phyloP scores from a whole-genome alignment of 148 eudicot species.

The Vaccinium darrowii region DNA sequence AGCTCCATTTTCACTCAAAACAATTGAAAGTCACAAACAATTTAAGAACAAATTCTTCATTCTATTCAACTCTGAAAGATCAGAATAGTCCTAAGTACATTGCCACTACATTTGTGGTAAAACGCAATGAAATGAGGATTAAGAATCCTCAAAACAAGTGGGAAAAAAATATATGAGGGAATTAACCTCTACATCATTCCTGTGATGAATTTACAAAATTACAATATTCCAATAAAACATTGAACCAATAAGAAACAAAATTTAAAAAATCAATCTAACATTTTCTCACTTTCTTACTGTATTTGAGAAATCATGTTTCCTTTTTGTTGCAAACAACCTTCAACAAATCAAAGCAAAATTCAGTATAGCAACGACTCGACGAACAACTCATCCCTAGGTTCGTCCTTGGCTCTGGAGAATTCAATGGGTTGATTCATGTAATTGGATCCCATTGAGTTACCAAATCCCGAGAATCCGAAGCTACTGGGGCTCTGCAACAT shows the following conservation, averaged over 20 bases:
- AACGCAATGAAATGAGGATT: background rate
- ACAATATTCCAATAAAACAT: background rate
- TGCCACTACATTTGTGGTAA: background rate
- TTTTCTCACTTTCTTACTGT: background rate
- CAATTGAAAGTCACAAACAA: background rate
- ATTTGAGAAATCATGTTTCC: background rate
- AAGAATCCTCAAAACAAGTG: background rate
- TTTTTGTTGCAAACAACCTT: background rate
- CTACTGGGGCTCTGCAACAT: slow-evolving; percentile 53
- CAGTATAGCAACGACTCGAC: slow-evolving; percentile 37
- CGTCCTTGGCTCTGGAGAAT: slow-evolving; percentile 52
- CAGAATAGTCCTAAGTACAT: background rate
- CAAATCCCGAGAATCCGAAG: slow-evolving; percentile 41
- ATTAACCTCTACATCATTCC: background rate
- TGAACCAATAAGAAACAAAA: slow-evolving; percentile 8
- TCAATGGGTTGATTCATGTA: slow-evolving; percentile 24
- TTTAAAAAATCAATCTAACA: slow-evolving; percentile 17
- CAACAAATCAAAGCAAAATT: background rate
- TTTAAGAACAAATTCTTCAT: background rate
- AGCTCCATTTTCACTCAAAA: background rate
- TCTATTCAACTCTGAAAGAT: background rate
- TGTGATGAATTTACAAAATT: slow-evolving; percentile 13
- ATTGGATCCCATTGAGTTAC: slow-evolving; percentile 22
- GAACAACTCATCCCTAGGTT: slow-evolving; percentile 63
- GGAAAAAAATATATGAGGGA: background rate